These are phyloP conservation scores for Diaporthe ampelina DNA, from an alignment of 2,329 filamentous ascomycete genomes.

Conservation along the genomic window DNA sequence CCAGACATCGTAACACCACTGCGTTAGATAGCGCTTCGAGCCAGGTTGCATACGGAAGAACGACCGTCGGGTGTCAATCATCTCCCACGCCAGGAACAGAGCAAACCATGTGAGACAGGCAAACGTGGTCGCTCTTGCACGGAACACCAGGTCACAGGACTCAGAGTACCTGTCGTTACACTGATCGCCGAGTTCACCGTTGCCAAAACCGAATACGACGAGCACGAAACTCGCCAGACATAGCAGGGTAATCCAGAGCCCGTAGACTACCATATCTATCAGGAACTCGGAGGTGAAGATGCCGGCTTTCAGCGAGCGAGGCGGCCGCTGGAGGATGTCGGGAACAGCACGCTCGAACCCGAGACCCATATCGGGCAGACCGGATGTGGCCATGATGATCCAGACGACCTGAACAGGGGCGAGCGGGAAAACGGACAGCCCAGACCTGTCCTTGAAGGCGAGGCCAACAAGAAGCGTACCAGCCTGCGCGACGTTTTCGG, in stretches of 20 bases:
- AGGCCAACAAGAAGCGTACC: constrained; percentile 76
- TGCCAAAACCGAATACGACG: constrained; percentile 67
- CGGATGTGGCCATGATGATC: constrained; percentile 81
- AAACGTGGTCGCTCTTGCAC: constrained; percentile 76
- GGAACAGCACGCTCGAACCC: constrained; percentile 77
- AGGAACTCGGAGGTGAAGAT: constrained; percentile 77
- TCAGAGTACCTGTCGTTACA: constrained; percentile 67
- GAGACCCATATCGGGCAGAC: constrained; percentile 79
- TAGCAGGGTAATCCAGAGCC: constrained; percentile 73
- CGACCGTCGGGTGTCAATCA: constrained; percentile 74
- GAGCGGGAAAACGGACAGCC: constrained; percentile 77
- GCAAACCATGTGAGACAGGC: constrained; percentile 78
- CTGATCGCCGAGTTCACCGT: constrained; percentile 65
- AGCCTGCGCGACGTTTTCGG: constrained; percentile 77
- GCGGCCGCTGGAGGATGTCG: constrained; percentile 76
- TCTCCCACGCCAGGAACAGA: constrained; percentile 78
- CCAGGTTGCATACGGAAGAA: constrained; percentile 67
- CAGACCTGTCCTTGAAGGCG: constrained; percentile 74
- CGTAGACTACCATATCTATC: constrained; percentile 74
- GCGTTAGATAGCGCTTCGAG: constrained; percentile 50
- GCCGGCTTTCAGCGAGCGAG: constrained; percentile 68
- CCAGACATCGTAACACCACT: constrained; percentile 70
- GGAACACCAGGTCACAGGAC: constrained; percentile 71
- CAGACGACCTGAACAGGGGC: constrained; percentile 80
- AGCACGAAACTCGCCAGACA: constrained; percentile 70